phyloP scores from a whole-genome alignment of 1,284 basidiomycete species.

The Naganishia liquefaciens region DNA sequence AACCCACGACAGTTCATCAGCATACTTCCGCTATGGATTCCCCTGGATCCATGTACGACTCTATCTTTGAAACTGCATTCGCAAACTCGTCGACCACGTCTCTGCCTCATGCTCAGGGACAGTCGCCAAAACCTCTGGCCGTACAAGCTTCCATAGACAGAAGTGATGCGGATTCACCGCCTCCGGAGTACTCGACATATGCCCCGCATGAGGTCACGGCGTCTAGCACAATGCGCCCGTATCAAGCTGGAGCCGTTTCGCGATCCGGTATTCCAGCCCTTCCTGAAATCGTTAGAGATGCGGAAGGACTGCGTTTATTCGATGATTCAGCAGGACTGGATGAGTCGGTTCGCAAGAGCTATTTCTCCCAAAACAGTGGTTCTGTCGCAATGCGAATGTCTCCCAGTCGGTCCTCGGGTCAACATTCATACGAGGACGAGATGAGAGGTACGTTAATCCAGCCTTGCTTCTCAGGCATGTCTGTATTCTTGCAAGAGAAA shows the following conservation, averaged over 20 bases:
- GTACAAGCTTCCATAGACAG: background rate
- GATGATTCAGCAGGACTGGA: slow-evolving; percentile 1
- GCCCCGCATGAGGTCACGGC: slow-evolving; percentile 9
- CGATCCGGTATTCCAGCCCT: slow-evolving; percentile 11
- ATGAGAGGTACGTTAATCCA: slow-evolving; percentile 27
- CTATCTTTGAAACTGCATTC: slow-evolving; percentile 10
- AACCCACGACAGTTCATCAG: background rate
- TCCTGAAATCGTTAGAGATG: slow-evolving; percentile 17
- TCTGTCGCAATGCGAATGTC: slow-evolving; percentile 2
- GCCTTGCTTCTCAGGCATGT: background rate
- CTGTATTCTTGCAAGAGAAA: background rate
- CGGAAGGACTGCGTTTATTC: slow-evolving; percentile 11
- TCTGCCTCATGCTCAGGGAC: slow-evolving; percentile 9
- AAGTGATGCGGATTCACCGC: slow-evolving; percentile 13
- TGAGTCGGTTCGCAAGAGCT: background rate
- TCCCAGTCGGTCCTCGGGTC: slow-evolving; percentile 10
- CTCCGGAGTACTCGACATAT: slow-evolving; percentile 25
- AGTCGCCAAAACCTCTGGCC: background rate
- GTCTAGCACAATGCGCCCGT: background rate
- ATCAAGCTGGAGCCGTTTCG: background rate
- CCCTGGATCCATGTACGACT: slow-evolving; percentile 23
- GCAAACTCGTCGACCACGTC: slow-evolving; percentile 19
- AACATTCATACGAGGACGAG: slow-evolving; percentile 31
- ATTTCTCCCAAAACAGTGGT: background rate
- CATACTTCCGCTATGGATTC: slow-evolving; percentile 6